These are phyloP conservation scores for Teunomyces tritomae DNA, from an alignment of 805 yeast species.

Conservation along the genomic window DNA sequence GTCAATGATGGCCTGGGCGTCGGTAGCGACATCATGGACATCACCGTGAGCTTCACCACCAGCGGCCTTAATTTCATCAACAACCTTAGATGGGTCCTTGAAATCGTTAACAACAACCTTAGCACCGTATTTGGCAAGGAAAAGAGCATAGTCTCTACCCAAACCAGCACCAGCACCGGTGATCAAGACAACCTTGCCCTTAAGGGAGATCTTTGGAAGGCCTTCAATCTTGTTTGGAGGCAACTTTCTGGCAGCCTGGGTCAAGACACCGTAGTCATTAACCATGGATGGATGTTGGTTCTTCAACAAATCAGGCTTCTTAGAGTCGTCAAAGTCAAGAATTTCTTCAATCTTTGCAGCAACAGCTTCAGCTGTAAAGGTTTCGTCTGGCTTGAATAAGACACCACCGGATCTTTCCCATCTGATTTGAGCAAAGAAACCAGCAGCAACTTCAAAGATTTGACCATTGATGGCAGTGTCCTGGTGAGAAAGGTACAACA, in stretches of 20 bases:
- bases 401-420: constrained; percentile 94
- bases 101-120: constrained; percentile 93
- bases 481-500: constrained; percentile 74
- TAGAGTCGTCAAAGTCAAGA: constrained; percentile 56
- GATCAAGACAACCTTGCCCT: constrained; percentile 81
- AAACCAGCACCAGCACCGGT: constrained; percentile 97
- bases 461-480: constrained; percentile 61
- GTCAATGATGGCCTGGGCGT: constrained; percentile 72
- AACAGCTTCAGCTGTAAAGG: constrained; percentile 84
- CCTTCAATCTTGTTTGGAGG: constrained; percentile 48
- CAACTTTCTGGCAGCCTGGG: constrained; percentile 49
- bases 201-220: constrained; percentile 53
- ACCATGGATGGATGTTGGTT: constrained; percentile 68
- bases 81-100: constrained; percentile 68
- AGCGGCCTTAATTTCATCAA: constrained; percentile 64
- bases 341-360: constrained; percentile 64
- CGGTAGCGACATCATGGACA: constrained; percentile 73
- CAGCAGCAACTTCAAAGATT: constrained; percentile 91
- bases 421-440: constrained; percentile 84
- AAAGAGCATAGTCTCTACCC: constrained; percentile 85
- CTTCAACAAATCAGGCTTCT: constrained; percentile 47
- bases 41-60: constrained; percentile 86
- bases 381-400: constrained; percentile 70
- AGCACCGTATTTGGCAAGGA: constrained; percentile 89
- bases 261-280: constrained; percentile 65